Conservation (phyloP, 179 eudicot genomes). For the Silene noctiflora region DNA sequence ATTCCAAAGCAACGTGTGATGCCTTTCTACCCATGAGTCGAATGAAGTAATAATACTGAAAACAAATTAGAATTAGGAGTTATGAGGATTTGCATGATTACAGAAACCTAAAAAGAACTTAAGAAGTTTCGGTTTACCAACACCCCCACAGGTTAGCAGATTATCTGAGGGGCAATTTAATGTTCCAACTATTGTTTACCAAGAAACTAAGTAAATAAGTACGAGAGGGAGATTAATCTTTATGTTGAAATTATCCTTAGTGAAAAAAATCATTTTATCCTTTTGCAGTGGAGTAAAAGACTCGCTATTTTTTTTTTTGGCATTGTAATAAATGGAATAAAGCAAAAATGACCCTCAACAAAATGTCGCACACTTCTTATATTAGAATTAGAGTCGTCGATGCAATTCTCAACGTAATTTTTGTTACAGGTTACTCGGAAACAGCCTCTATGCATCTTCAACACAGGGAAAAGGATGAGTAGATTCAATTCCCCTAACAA, state of each 20-base stretch:
- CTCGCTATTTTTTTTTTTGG: no score
- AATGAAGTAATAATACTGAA: constrained; percentile 90
- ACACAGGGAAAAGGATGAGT: no score
- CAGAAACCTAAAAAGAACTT: not conserved
- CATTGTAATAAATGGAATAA: no score
- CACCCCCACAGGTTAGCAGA: not conserved
- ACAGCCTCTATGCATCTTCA: no score
- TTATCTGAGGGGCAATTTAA: not conserved
- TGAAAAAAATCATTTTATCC: no score
- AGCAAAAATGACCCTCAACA: no score
- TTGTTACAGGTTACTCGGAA: no score
- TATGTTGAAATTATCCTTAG: not conserved
- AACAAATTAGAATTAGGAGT: constrained; percentile 20
- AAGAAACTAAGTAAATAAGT: not conserved
- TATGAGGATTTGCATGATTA: constrained; percentile 16
- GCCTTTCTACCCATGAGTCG: constrained; percentile 98
- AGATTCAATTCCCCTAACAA: no score
- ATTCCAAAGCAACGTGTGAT: constrained; percentile 95
- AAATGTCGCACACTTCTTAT: no score
- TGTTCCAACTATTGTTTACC: not conserved
- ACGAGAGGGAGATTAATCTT: not conserved
- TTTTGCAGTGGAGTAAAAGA: no score
- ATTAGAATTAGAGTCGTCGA: no score
- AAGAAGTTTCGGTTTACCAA: not conserved
- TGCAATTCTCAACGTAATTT: no score